These are phyloP conservation scores for Cinnamomum micranthum DNA, from an alignment of 164 flowering plant species.

Conservation along the genomic window DNA sequence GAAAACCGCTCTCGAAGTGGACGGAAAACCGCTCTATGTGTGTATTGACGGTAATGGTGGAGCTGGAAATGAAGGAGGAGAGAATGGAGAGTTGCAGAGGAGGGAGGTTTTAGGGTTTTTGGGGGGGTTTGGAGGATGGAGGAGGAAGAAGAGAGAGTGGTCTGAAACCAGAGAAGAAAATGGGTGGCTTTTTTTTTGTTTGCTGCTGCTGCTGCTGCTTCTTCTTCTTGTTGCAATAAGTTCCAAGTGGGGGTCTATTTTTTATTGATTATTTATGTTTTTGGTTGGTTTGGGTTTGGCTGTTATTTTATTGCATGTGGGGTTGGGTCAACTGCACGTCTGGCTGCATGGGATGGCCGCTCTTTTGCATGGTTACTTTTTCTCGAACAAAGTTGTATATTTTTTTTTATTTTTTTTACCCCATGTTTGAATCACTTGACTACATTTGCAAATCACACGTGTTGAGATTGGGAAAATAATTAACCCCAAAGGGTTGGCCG, in stretches of 20 bases:
- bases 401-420: too few species aligned
- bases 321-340: neutral
- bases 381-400: too few species aligned
- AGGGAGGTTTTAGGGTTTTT: neutral
- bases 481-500: too few species aligned
- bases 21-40: neutral
- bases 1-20: neutral
- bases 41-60: neutral
- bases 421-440: too few species aligned
- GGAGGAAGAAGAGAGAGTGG: neutral
- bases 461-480: too few species aligned
- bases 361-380: neutral
- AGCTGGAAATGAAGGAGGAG: slow-evolving; percentile 3
- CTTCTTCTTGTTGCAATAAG: too few species aligned
- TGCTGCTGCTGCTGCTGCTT: neutral
- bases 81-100: neutral
- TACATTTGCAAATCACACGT: too few species aligned
- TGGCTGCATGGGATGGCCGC: neutral
- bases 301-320: neutral
- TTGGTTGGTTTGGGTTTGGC: neutral
- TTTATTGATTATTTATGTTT: neutral
- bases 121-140: neutral
- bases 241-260: neutral
- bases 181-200: neutral
- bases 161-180: neutral